phyloP scores from a whole-genome alignment of 345 rosid genomes.

The Nephelium lappaceum region DNA sequence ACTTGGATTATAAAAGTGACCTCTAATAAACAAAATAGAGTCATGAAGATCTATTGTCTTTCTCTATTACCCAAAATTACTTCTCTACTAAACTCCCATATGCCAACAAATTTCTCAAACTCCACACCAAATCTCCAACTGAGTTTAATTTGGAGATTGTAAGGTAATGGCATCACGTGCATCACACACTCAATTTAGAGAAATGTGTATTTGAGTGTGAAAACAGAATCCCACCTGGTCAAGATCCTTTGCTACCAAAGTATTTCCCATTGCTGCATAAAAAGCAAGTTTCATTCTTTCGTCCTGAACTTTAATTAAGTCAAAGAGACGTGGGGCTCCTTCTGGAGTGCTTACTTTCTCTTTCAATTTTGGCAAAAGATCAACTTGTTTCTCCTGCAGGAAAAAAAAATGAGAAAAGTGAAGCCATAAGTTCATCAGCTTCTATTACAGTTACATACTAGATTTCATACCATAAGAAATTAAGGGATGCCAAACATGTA shows the following conservation, averaged over 20 bases:
- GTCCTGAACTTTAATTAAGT: constrained; percentile 79
- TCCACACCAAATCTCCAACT: background rate
- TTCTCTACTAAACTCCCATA: background rate
- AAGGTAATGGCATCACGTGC: background rate
- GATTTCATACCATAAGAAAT: background rate
- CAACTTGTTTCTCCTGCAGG: constrained; percentile 88
- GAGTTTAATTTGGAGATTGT: background rate
- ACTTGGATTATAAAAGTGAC: background rate
- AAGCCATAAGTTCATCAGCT: constrained; percentile 1
- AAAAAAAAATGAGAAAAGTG: constrained; percentile 15
- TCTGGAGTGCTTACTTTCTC: constrained; percentile 77
- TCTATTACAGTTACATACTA: background rate
- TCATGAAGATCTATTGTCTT: background rate
- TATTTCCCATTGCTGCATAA: constrained; percentile 79
- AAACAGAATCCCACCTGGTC: constrained; percentile 68
- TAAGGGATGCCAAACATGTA: background rate
- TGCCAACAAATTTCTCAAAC: background rate
- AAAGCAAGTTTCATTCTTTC: constrained; percentile 95
- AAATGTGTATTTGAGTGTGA: background rate
- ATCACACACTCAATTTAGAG: background rate
- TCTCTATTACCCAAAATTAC: background rate
- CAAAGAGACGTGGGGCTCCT: constrained; percentile 93
- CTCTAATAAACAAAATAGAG: background rate
- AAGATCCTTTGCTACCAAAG: constrained; percentile 83
- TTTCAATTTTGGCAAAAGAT: constrained; percentile 60